phyloP scores from a whole-genome alignment of 371 early-diverging fungal species.

The Gilbertella persicaria region DNA sequence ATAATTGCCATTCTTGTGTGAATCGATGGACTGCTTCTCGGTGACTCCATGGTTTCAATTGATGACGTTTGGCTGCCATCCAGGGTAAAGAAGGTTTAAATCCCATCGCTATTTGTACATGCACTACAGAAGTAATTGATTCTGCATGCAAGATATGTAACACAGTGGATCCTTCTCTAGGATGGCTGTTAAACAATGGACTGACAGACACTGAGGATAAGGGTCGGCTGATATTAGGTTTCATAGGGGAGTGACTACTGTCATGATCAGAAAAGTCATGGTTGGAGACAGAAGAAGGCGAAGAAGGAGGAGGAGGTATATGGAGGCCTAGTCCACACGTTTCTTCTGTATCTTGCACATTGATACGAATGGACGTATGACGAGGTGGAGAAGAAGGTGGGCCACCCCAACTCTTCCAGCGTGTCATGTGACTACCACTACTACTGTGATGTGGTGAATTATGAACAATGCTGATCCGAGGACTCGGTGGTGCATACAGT shows the following conservation, averaged over 20 bases:
- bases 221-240: background rate
- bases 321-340: constrained; percentile 35
- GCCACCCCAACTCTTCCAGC: constrained; percentile 39
- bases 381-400: background rate
- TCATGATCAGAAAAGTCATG: constrained; percentile 14
- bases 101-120: constrained; percentile 35
- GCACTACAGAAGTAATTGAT: constrained; percentile 30
- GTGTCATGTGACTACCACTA: no score
- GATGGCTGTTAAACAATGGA: constrained; percentile 1
- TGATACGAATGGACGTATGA: no score
- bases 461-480: constrained; percentile 11
- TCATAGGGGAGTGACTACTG: constrained; percentile 7
- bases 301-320: constrained; percentile 23
- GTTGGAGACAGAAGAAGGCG: constrained; percentile 15
- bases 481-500: constrained; percentile 16
- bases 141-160: constrained; percentile 35
- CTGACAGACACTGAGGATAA: background rate
- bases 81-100: constrained; percentile 39
- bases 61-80: constrained; percentile 25
- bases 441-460: no score
- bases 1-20: constrained; percentile 34
- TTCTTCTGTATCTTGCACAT: constrained; percentile 10
- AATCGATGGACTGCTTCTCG: constrained; percentile 26
- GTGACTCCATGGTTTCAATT: constrained; percentile 33
- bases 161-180: constrained; percentile 16